Percentiles rank a stretch among this genome's conserved stretches.
Conservation (phyloP, 225 moss, liverwort and hornwort species). For the Anthoceros angustus region DNA sequence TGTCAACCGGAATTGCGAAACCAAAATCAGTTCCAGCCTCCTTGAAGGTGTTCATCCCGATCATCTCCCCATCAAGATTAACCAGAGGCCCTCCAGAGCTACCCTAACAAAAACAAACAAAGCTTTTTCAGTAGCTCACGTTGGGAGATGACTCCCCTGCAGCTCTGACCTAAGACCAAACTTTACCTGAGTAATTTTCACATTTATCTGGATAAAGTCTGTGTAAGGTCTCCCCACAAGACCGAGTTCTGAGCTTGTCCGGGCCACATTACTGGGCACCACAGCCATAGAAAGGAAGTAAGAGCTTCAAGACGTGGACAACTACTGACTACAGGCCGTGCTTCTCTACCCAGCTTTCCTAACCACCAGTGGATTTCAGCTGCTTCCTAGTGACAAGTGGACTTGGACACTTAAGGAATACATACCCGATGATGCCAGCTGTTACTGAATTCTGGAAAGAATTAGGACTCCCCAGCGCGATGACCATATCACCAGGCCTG, state of each 20-base stretch:
- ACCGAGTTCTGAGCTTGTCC: constrained; percentile 84
- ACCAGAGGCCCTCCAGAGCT: constrained; percentile 82
- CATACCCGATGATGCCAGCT: constrained; percentile 80
- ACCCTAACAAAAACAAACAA: constrained; percentile 31
- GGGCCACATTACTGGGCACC: constrained; percentile 57
- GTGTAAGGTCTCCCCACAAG: constrained; percentile 49
- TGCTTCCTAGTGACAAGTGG: background rate
- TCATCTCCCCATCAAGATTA: constrained; percentile 88
- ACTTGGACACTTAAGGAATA: background rate
- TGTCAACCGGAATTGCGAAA: constrained; percentile 90
- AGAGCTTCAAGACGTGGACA: constrained; percentile 3
- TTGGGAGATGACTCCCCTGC: background rate
- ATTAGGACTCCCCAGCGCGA: constrained; percentile 90
- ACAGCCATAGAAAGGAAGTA: background rate
- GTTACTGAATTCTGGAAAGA: constrained; percentile 91
- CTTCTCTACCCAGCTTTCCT: no score
- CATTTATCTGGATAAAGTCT: constrained; percentile 80
- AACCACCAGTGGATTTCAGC: no score
- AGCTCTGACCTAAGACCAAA: background rate
- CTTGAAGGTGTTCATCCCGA: constrained; percentile 93
- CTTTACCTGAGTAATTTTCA: constrained; percentile 76
- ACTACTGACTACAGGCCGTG: background rate
- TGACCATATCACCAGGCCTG: constrained; percentile 90
- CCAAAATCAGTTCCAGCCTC: constrained; percentile 73
- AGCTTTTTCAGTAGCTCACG: background rate